Evolutionary conservation across 2,329 filamentous ascomycete genomes (phyloP).

Genomic region (Diaporthe amygdali): DNA sequence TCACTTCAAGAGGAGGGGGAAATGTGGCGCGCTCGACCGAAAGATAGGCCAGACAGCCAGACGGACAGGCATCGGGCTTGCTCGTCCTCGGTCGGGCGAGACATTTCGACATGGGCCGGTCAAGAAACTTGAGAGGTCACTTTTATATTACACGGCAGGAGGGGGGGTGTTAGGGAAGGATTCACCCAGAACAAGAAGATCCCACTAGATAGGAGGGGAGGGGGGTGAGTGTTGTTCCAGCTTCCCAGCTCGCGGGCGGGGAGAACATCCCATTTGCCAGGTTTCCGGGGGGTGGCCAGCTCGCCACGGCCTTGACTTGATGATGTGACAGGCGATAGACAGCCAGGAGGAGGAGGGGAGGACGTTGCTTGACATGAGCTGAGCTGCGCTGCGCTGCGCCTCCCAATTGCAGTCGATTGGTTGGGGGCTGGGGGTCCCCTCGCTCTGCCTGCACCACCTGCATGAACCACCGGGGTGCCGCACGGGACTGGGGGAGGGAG

Average conservation of each 20-base stretch:
- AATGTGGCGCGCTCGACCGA: neutral
- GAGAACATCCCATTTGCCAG: neutral
- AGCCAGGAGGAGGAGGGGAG: neutral
- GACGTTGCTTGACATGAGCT: neutral
- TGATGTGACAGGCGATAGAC: neutral
- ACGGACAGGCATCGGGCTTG: neutral
- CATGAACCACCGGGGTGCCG: slow-evolving; percentile 15
- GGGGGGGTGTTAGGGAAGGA: neutral
- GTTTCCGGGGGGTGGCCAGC: slow-evolving; percentile 2
- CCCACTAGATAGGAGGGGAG: neutral
- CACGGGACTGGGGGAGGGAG: neutral
- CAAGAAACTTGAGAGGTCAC: neutral
- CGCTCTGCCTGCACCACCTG: neutral
- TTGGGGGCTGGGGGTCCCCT: neutral
- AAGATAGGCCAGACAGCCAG: neutral
- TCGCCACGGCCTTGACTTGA: neutral
- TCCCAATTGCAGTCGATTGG: neutral
- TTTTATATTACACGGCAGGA: neutral
- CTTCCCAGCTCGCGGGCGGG: neutral
- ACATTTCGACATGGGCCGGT: neutral
- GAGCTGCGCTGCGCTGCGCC: neutral
- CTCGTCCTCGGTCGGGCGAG: neutral
- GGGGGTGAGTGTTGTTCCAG: slow-evolving; percentile 6
- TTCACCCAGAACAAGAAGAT: neutral
- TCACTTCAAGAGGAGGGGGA: too few species aligned